Evolutionary conservation across 2,329 filamentous ascomycete species (phyloP), one percentile per base, ranked within the genome.

Genomic region (Monilinia polystroma): DNA sequence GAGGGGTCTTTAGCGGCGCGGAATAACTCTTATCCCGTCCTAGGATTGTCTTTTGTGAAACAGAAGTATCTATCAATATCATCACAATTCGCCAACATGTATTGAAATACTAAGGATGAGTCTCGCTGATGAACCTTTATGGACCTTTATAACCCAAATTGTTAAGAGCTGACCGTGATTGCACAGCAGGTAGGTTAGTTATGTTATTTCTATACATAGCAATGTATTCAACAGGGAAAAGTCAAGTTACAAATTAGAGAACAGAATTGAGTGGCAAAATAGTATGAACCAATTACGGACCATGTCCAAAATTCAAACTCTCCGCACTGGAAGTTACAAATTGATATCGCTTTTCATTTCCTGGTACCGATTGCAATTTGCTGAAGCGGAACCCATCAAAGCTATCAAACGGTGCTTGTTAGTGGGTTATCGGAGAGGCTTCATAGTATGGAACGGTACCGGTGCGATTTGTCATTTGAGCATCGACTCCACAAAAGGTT

Each of bases 241-340:
- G 14, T 16, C 12, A 16, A 14, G 16, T 16, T 43, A 16, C 14
- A 43, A 14, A 41, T 41, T 14, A 10, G 38, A 8, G 38, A 8
- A 41, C 11, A 16, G 41, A 16, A 43, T 43, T 43, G 41, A 16
- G 12, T 43, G 16, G 41, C 14, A 43, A 43, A 43, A 43, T 16
- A 43, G 41, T 16, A 20, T 41, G 3, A 1, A 11, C 23, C n/a
- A 18, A 43, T 16, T 23, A 43, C 55, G 10, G 23, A 62, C 80
- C 80, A 68, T 81, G 76, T 7, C 80, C 80, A 67, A 81, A 82
- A 18, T 68, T 67, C 43, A 77, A 69, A n/a, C 73, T 75, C 2
- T 77, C 74, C 29, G 71, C 67, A 8, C 67, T 75, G 1, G 78
- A 79, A 20, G 77, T 77, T 5, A 77, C 76, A 56, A 78, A 77